Evolutionary conservation across 331 rosid species (phyloP), one percentile per base, ranked within the genome.

Genomic region (Phaseolus coccineus): DNA sequence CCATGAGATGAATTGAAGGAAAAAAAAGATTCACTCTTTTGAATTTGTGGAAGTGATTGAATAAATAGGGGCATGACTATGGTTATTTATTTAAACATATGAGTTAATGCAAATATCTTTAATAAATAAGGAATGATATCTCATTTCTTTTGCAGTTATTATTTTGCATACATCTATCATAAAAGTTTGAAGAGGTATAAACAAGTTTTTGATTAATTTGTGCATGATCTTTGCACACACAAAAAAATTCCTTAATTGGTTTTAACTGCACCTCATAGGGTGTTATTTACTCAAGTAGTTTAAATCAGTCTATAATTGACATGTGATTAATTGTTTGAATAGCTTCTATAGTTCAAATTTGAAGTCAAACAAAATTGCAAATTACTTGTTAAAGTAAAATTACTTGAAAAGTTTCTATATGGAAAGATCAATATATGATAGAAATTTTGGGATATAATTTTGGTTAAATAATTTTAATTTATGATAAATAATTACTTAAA

Each of bases 281-380:
- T 30, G 42, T 14, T 69, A 12, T 2, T 72, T 15, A 27, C 61
- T 31, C 35, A 47, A 47, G 39, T 48, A 59, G 63, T 79, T 59
- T 37, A 39, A 71, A 61, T n/a, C 28, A 62, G 63, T 19, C 79
- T 58, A 62, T 72, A 39, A 42, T 42, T 42, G 47, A 9, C 10
- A 42, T 8, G 11, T n/a, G 39, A 2, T 11, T 53, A 53, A 57
- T 59, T 59, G 27, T 16, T 59, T 14, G 3, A 59, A 59, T 73
- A 55, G 33, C 25, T 81, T 81, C 76, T 44, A 64, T 74, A 55
- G 76, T 80, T 80, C 48, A 63, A 35, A 12, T 65, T 39, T 80
- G 15, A 73, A 52, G 30, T 69, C 28, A 39, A 62, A 71, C 56
- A 73, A 0, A 19, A 37, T 39, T 51, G 6, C n/a, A 11, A 39